Base-by-base conservation (phyloP, 371 early-diverging fungal species). In the Haplosporangium sp. region DNA sequence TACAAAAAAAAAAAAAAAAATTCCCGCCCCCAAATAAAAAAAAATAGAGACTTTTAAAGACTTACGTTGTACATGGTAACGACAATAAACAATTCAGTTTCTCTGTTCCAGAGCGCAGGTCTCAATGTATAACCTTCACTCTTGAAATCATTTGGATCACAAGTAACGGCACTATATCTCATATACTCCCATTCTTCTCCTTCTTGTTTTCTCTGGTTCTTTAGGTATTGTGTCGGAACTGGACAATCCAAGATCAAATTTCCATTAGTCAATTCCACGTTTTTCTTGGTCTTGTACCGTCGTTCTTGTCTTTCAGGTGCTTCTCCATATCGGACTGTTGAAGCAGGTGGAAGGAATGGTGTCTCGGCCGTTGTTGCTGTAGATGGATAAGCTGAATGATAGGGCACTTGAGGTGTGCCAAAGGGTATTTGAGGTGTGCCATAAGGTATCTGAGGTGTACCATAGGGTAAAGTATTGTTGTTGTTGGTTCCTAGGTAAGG, bases 101-200 rank as follows among this genome's bases (percentile, higher is more conserved):
- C 76, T 6, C 91, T 82, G 42, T 83, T 74, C 71, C 78, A 82
- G 45, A 86, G 72, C 17, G 74, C 71, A 1, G 84, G 91, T 11
- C 90, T 77, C 42, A 91, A 72, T 10, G 83, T 85, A 72, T 86
- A 88, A 19, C 82, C 71, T 37, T 82, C 76, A 9, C 71, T 58
- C 65, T 84, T 77, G 84, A 84, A 90, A n/a, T 88, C 86, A 72
- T 88, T 77, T 1, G 91, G 90, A 63, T 87, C 89, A 61, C 89
- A 85, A 11, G 92, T 91, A 40, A 88, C 92, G 7, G 93, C 93
- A 0, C 92, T 91, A 83, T 94, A 94, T 39, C 92, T 84, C 89
- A 92, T 87, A 65, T 87, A 87, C 37, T 87, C 88, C 69, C 91
- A 92, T 69, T 94, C 94, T 58, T 83, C 83, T 15, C 83, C 86